Evolutionary conservation across 2,329 filamentous ascomycete genomes (phyloP), one percentile per base, ranked within the genome.

Genomic region (Neophaeococcomyces aloes): DNA sequence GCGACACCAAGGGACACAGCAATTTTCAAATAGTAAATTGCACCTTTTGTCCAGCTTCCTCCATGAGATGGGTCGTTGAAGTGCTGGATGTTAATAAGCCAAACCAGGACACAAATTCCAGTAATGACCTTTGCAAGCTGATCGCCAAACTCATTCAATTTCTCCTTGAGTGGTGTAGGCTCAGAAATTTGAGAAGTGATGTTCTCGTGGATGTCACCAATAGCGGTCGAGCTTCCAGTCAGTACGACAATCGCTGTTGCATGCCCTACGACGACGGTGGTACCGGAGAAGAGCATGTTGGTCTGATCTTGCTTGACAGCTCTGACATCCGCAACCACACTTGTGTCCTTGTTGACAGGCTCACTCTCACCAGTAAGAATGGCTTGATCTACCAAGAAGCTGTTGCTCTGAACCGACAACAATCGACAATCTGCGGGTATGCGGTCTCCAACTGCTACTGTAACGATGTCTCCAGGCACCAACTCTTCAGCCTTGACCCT

Each of bases 21-120:
- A 61, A 98, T 98, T 74, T 98, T 98, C 57, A 98, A 78, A 66
- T 98, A 98, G 74, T 98, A 98, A 59, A 98, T 96, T 47, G 91
- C 91, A 48, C 91, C 91, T 71, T 96, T 98, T 51, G 86, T 77
- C 81, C 87, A 95, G 64, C 79, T 83, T 57, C 91, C 91, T 56
- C 91, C 93, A 57, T 95, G 89, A 53, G 84, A 83, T 21, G 88
- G 86, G 59, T 98, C 91, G 59, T 79, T 91, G 73, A 98, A 98
- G 70, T 98, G 86, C 58, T 86, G 82, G 55, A 96, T 86, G 69
- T 98, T 98, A 74, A 98, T 98, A 48, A 96, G 72, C 91, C 91
- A 98, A 56, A 98, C 91, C 45, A 94, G 70, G 52, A 96, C 72
- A 65, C 93, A 98, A 59, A 98, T 98, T 49, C 88, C 83, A 5